These are phyloP conservation scores for Dendrocalamus latiflorus DNA, from an alignment of 202 grass and related monocot genomes.

Conservation along the genomic window DNA sequence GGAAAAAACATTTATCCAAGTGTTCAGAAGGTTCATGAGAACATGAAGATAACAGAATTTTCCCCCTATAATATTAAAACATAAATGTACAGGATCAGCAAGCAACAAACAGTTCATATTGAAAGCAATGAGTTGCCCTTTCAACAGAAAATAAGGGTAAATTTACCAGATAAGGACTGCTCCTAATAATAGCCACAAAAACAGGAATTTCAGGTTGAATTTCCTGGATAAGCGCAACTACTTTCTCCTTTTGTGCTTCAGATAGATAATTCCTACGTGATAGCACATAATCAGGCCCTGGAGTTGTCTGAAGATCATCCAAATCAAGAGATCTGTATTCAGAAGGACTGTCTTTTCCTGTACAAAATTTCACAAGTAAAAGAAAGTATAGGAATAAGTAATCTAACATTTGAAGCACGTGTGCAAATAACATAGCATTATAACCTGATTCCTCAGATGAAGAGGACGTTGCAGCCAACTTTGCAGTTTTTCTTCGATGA, in stretches of 20 bases:
- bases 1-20: neutral
- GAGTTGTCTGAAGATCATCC: neutral
- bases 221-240: slow-evolving; percentile 15
- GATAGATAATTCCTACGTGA: neutral
- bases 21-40: neutral
- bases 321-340: neutral
- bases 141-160: neutral
- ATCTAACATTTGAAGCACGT: neutral
- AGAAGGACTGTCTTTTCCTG: slow-evolving; percentile 11
- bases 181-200: slow-evolving; percentile 32
- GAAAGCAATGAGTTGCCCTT: neutral
- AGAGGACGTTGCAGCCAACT: neutral
- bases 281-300: neutral
- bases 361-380: slow-evolving; percentile 1
- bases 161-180: slow-evolving; percentile 25
- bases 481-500: neutral
- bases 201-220: slow-evolving; percentile 20
- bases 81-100: neutral
- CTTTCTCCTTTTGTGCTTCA: slow-evolving; percentile 22
- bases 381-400: neutral
- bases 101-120: neutral
- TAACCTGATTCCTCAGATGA: slow-evolving; percentile 37
- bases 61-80: neutral
- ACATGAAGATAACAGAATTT: neutral
- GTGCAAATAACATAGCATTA: neutral